Conservation (phyloP, 2,329 filamentous ascomycete genomes). For the Arthrobotrys megalospora region DNA sequence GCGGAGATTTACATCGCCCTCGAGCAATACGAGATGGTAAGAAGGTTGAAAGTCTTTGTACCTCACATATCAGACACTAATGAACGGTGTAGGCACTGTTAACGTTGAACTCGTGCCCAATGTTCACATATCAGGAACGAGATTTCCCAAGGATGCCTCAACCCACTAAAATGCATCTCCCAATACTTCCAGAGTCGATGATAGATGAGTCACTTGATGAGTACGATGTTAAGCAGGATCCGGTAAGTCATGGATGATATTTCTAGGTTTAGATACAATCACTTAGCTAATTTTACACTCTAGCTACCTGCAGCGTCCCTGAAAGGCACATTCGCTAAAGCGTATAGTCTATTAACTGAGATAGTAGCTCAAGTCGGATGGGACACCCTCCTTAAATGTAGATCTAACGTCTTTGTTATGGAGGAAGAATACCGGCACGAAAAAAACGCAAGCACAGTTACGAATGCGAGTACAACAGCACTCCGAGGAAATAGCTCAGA, state of each 20-base stretch:
- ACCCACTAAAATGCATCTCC: slow-evolving; percentile 87
- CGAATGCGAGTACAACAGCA: slow-evolving; percentile 69
- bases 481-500: slow-evolving; percentile 67
- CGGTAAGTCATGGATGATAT: slow-evolving; percentile 66
- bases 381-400: slow-evolving; percentile 94
- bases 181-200: slow-evolving; percentile 87
- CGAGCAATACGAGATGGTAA: slow-evolving; percentile 86
- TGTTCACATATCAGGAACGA: slow-evolving; percentile 99
- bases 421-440: slow-evolving; percentile 97
- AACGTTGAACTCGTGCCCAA: slow-evolving; percentile 97
- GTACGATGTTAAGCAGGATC: slow-evolving; percentile 63
- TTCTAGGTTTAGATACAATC: slow-evolving; percentile 79
- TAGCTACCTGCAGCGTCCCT: slow-evolving; percentile 90
- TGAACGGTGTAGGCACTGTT: slow-evolving; percentile 77
- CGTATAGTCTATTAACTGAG: slow-evolving; percentile 93
- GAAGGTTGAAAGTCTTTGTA: slow-evolving; percentile 1
- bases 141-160: slow-evolving; percentile 95
- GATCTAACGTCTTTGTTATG: slow-evolving; percentile 99
- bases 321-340: slow-evolving; percentile 94
- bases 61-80: slow-evolving; percentile 6
- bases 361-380: slow-evolving; percentile 97
- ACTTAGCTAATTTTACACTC: slow-evolving; percentile 70
- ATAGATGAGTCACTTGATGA: slow-evolving; percentile 97
- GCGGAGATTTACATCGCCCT: slow-evolving; percentile 93
- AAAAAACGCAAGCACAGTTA: slow-evolving; percentile 74